Evolutionary conservation across 2,329 filamentous ascomycete species (phyloP), one percentile per base, ranked within the genome.

Genomic region (Verticillium albo-atrum): DNA sequence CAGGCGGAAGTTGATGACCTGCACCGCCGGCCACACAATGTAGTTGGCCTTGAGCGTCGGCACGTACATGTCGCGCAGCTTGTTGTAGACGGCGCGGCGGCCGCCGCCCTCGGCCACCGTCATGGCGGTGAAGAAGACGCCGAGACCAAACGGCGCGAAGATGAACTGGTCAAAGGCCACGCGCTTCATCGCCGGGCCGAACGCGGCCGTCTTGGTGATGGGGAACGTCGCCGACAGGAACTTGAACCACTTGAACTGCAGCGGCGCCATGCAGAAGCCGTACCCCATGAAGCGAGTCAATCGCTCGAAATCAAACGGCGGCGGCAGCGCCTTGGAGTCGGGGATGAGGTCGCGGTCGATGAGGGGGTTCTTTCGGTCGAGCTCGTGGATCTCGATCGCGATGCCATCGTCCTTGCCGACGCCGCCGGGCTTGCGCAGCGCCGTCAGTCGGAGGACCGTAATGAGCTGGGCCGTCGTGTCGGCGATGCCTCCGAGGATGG

Each of bases 231-330:
- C 82, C 34, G 88, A 89, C 64, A 99, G 79, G 74, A 97, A 93
- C 56, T 86, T 85, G 76, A 98, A 98, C 95, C 95, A 99, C 72
- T 91, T 89, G 78, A 96, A 97, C 74, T 98, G 94, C 32, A 97
- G 69, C 0, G 95, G 95, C 4, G 95, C 92, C 92, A 98, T 97
- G 71, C 90, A 85, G 78, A 98, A 97, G 71, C 92, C 92, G 74
- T 98, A 99, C 5, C 91, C 89, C 92, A 98, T 97, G 79, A 98
- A 99, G 54, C 95, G 84, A 2, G 91, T 94, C 63, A 97, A 80
- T 55, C 95, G 87, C 77, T 98, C 95, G 69, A 98, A 98, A 75
- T 99, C 94, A 70, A 99, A 98, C 0, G 92, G 87, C 3, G 92
- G 90, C 28, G 92, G 90, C 0, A 89, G 81, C 12, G 73, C 70